A percentile compares a stretch with the other conserved stretches of the same genome.
Evolutionary conservation across 768 basidiomycete species (phyloP).

Genomic region (Pisolithus albus): DNA sequence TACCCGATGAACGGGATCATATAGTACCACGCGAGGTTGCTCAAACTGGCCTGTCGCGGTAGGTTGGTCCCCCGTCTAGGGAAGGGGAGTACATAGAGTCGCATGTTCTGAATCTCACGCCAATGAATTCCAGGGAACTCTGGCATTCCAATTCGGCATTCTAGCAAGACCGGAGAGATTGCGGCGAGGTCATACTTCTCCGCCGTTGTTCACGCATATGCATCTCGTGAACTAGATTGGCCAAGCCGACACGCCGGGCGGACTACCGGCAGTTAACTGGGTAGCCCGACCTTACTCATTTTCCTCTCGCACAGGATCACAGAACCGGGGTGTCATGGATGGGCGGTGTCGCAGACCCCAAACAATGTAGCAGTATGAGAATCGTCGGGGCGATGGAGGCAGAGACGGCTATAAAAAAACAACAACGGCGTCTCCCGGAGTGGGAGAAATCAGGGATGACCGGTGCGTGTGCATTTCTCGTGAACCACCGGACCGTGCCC

Average conservation of each 20-base stretch:
- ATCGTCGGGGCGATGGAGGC: constrained; percentile 6
- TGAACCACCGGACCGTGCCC: not conserved
- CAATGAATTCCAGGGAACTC: too few species aligned
- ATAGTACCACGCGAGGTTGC: not conserved
- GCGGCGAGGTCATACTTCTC: not conserved
- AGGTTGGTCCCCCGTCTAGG: not conserved
- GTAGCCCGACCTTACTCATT: not conserved
- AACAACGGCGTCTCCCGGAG: constrained; percentile 2
- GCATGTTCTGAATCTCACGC: too few species aligned
- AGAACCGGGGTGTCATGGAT: not conserved
- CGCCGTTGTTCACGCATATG: not conserved
- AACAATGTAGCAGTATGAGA: not conserved
- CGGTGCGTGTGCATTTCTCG: not conserved
- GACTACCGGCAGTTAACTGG: not conserved
- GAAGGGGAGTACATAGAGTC: too few species aligned
- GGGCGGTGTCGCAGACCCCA: not conserved
- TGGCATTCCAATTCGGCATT: not conserved
- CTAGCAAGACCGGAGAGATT: not conserved
- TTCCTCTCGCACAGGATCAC: not conserved
- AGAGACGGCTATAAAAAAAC: constrained; percentile 9
- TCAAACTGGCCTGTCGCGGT: not conserved
- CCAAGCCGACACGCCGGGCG: too few species aligned
- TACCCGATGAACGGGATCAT: not conserved
- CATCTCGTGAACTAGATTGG: not conserved
- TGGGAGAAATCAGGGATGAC: constrained; percentile 6